Conservation (phyloP, 345 rosid species). For the Lepidium aucheri region DNA sequence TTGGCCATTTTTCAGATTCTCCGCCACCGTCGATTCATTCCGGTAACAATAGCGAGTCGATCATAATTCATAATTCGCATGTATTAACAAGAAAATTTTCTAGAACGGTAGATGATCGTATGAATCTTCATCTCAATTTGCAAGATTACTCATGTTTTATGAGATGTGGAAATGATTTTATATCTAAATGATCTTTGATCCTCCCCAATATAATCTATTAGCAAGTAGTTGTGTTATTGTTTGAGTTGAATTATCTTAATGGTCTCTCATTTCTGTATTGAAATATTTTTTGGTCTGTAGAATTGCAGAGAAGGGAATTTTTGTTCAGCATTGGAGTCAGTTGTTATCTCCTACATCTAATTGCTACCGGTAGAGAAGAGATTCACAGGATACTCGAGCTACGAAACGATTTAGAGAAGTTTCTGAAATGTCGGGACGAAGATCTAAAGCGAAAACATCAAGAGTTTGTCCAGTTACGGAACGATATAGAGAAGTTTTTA, state of each 20-base stretch:
- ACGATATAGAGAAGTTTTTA: constrained; percentile 43
- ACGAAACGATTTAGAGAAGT: constrained; percentile 42
- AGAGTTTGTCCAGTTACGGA: constrained; percentile 31
- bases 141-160: background rate
- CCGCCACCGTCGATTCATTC: background rate
- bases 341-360: constrained; percentile 41
- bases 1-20: background rate
- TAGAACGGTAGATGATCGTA: background rate
- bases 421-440: constrained; percentile 33
- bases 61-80: background rate
- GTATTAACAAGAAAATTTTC: background rate
- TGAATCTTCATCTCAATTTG: background rate
- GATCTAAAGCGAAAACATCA: constrained; percentile 20
- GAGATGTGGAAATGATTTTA: background rate
- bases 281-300: background rate
- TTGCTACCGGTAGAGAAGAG: constrained; percentile 51
- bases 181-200: background rate
- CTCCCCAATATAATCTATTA: background rate
- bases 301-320: constrained; percentile 21
- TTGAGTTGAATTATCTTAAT: background rate
- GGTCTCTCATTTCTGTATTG: background rate
- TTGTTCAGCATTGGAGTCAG: constrained; percentile 47
- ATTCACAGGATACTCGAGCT: constrained; percentile 41
- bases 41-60: background rate
- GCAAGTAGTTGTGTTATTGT: background rate